phyloP scores from a whole-genome alignment of 192 early-diverging fungal species.

The Thamnidium elegans region DNA sequence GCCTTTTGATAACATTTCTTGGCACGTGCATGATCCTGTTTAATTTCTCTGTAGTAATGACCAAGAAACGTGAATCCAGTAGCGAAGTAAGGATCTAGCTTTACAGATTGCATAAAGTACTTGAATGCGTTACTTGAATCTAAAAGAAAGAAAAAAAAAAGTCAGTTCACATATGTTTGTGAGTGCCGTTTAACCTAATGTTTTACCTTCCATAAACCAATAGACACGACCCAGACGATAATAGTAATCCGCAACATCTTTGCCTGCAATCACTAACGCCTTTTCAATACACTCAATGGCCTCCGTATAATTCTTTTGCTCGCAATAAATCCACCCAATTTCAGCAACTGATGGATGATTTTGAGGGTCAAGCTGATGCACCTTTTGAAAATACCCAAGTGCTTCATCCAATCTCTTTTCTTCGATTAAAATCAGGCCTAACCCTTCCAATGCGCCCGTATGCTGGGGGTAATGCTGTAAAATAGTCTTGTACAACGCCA shows the following conservation, averaged over 20 bases:
- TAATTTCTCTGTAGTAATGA: conserved; percentile 70
- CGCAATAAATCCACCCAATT: conserved; percentile 62
- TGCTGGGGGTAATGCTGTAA: conserved; percentile 42
- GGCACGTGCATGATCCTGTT: conserved; percentile 66
- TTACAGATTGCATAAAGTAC: conserved; percentile 69
- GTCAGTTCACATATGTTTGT: not conserved
- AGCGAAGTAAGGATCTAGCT: conserved; percentile 59
- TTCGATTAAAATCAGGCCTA: conserved; percentile 53
- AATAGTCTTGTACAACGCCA: conserved; percentile 52
- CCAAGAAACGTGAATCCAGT: conserved; percentile 79
- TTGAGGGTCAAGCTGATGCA: conserved; percentile 43
- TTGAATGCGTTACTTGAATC: conserved; percentile 44
- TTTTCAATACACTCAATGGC: conserved; percentile 54
- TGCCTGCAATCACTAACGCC: conserved; percentile 48
- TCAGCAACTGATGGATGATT: conserved; percentile 60
- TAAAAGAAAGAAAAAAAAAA: not conserved
- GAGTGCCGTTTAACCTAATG: not conserved
- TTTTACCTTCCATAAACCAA: conserved; percentile 72
- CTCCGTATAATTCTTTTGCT: conserved; percentile 47
- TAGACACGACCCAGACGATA: conserved; percentile 70
- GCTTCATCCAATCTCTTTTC: conserved; percentile 59
- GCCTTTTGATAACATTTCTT: conserved; percentile 82
- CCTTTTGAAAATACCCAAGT: conserved; percentile 48
- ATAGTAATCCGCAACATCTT: conserved; percentile 48
- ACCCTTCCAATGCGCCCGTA: conserved; percentile 48